Percentiles rank a stretch among this genome's conserved stretches.
phyloP scores from a whole-genome alignment of 805 yeast genomes.

The Monosporozyma servazzii region DNA sequence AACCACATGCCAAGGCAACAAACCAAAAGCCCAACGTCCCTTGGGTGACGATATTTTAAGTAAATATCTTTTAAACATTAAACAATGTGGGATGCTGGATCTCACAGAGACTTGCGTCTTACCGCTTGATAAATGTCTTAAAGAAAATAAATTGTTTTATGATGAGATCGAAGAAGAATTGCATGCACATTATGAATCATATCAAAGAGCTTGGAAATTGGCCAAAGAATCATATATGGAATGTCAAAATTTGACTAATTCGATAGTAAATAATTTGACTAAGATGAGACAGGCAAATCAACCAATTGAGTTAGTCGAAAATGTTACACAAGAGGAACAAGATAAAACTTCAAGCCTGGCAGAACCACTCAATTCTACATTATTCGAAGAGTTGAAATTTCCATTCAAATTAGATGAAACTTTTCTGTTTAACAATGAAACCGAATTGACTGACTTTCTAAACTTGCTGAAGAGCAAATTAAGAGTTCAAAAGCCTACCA shows the following conservation, averaged over 20 bases:
- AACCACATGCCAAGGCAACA: not conserved
- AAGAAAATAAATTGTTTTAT: constrained; percentile 5
- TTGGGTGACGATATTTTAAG: not conserved
- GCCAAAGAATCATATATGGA: constrained; percentile 6
- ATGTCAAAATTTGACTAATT: constrained; percentile 3
- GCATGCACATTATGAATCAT: constrained; percentile 5
- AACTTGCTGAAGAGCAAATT: constrained; percentile 10
- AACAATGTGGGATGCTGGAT: not conserved
- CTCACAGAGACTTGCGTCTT: constrained; percentile 4
- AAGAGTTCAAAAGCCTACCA: constrained; percentile 19
- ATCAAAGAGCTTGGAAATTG: constrained; percentile 7
- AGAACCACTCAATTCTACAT: not conserved
- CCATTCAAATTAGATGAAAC: constrained; percentile 13
- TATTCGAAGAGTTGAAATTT: not conserved
- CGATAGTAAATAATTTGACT: not conserved
- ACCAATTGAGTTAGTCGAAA: not conserved
- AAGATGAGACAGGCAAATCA: not conserved
- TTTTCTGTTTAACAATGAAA: constrained; percentile 8
- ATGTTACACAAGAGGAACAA: not conserved
- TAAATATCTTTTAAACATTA: not conserved
- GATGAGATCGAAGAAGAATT: constrained; percentile 7
- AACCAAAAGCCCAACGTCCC: not conserved
- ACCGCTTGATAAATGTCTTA: constrained; percentile 4
- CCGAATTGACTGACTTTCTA: constrained; percentile 13
- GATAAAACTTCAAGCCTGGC: too few species aligned